Evolutionary conservation across 176 grass and related monocot species (phyloP).

Genomic region (Carex parvula): DNA sequence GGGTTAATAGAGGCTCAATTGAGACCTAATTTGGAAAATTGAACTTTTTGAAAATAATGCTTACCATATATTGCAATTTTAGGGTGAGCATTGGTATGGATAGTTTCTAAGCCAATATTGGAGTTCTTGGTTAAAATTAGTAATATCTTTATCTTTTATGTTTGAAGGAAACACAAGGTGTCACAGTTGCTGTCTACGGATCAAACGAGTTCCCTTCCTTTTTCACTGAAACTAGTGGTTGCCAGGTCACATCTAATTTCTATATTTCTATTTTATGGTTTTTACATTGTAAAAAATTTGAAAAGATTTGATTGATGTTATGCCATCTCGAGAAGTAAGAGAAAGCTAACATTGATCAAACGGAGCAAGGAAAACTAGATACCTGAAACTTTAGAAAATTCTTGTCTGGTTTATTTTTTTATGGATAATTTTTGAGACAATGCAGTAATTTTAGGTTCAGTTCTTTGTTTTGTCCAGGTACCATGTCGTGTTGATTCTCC

Average conservation of each 20-base stretch:
- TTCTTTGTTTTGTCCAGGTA: constrained; percentile 39
- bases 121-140: not conserved
- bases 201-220: constrained; percentile 90
- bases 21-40: not conserved
- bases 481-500: constrained; percentile 78
- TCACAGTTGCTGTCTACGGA: constrained; percentile 73
- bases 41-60: not conserved
- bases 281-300: not conserved
- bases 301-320: constrained; percentile 5
- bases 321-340: not conserved
- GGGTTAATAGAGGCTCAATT: not conserved
- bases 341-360: not conserved
- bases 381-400: not conserved
- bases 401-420: not conserved
- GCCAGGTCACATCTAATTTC: constrained; percentile 44
- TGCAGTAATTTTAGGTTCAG: constrained; percentile 3
- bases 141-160: not conserved
- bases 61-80: not conserved
- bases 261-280: constrained; percentile 16
- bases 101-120: not conserved
- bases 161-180: constrained; percentile 89
- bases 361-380: not conserved
- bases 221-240: constrained; percentile 78
- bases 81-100: not conserved
- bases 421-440: not conserved